Base-by-base conservation (phyloP, 1,284 basidiomycete genomes). In the Ganoderma meredithae region DNA sequence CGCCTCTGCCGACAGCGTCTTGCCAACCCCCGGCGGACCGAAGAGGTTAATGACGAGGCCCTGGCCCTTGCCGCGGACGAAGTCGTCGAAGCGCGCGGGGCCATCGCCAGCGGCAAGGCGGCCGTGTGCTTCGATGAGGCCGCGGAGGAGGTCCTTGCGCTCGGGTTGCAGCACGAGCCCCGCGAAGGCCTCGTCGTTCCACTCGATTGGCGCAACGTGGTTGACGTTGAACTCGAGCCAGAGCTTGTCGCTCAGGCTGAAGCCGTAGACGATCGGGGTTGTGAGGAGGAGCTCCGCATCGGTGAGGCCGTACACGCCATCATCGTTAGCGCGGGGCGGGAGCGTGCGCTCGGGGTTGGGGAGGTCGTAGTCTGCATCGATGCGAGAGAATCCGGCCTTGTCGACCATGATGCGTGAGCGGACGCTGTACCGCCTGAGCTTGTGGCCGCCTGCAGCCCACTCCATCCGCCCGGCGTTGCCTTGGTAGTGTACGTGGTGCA, bases 141-240 rank as follows among this genome's bases (percentile, higher is more conserved):
- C 86, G 55, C 83, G 83, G 10, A 90, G 79, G 6, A 89, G 82
- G 3, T 81, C 77, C 79, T 89, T 90, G 52, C 84, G 81, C 31
- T 80, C 82, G 0, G 77, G 70, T 0, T 86, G 85, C 25, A 90
- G 82, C 5, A 89, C 87, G 36, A 90, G 83, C 68, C 86, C 86
- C 7, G 78, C 75, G 77, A 89, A 90, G 0, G 88, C 85, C 55
- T 87, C 84, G 36, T 81, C 76, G 73, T 86, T 88, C 87, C 88
- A 89, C 9, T 79, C 76, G 31, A 89, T 84, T 0, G 83, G 79
- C n/a, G 76, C 62, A 40, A 90, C 78, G 60, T 84, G 82, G 60
- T 86, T 83, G 10, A 89, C 81, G 68, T 84, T 83, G 74, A 88
- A 86, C 74, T 88, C 86, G 63, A 88, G 77, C 88, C 88, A 90